Evolutionary conservation across 805 yeast genomes (phyloP).

Genomic region (Blastobotrys robertii): DNA sequence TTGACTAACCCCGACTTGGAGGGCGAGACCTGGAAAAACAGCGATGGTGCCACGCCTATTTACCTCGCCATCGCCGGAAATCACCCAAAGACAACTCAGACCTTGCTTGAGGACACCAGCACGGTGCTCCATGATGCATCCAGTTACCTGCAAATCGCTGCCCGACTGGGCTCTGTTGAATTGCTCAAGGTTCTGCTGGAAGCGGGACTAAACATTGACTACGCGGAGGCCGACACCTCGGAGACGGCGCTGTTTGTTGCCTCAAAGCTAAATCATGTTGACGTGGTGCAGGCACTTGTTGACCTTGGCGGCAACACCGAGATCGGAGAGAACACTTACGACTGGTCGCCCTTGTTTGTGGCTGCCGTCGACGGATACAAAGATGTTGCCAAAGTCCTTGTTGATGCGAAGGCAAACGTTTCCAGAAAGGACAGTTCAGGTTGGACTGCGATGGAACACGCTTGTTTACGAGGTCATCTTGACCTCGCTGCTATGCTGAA

Average conservation of each 20-base stretch:
- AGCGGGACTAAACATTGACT: constrained; percentile 54
- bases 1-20: constrained; percentile 15
- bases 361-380: constrained; percentile 80
- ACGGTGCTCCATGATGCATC: constrained; percentile 39
- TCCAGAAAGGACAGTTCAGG: constrained; percentile 70
- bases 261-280: constrained; percentile 47
- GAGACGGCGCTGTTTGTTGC: constrained; percentile 86
- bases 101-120: constrained; percentile 34
- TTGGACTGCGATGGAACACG: constrained; percentile 98
- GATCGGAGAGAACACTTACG: constrained; percentile 65
- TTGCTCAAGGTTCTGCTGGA: constrained; percentile 45
- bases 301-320: constrained; percentile 61
- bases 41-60: constrained; percentile 70
- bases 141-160: constrained; percentile 62
- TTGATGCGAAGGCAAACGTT: constrained; percentile 42
- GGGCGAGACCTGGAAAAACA: constrained; percentile 36
- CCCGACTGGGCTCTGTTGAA: constrained; percentile 51
- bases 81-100: constrained; percentile 67
- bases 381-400: constrained; percentile 46
- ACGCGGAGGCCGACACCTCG: constrained; percentile 37
- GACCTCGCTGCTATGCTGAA: constrained; percentile 50
- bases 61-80: constrained; percentile 75
- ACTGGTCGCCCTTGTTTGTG: constrained; percentile 89
- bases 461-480: constrained; percentile 80
- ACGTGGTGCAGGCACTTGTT: constrained; percentile 47